Evolutionary conservation across 768 basidiomycete species (phyloP), one percentile per base, ranked within the genome.

Genomic region (Imleria badia): DNA sequence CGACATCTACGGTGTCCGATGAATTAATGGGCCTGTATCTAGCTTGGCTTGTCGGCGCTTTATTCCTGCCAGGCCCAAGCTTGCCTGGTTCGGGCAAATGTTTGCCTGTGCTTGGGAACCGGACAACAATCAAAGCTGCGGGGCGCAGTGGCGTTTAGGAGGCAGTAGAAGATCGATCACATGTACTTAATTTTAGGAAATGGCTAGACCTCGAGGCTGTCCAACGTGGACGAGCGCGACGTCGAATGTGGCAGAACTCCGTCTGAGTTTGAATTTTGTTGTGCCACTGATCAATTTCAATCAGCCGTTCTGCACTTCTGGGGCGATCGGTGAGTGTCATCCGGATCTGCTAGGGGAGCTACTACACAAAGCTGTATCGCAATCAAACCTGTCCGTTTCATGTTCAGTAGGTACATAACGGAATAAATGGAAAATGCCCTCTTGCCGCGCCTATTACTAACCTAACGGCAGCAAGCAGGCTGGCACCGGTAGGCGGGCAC

Each of bases 21-120:
- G 76, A 75, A 20, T 71, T 94, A 46, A 83, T 97, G 79, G 95
- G 94, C 1, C 74, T 83, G 61, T 99, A 99, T 70, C 73, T 99
- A 17, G 84, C 94, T 8, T 99, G 97, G 97, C 78, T 98, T 19
- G 80, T 98, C 38, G 81, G 81, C 4, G 93, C 89, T 6, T 89
- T 75, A 6, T 98, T 98, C 77, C 75, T 99, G 47, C 81, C 84
- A 7, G 62, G 75, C 7, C 85, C 91, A 6, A 69, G 75, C 23
- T 55, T 64, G 11, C 36, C 60, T 2, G 62, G 63, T 4, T 72
- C 78, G 29, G 68, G 71, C 48, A 82, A 79, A 65, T 51, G 60
- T 8, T 67, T 90, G 26, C 88, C 89, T 6, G 63, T 65, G 48
- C 63, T 89, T 51, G 66, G 51, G 1, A 62, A 68, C 12, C 66